A percentile compares a stretch with the other conserved stretches of the same genome.
These are phyloP conservation scores for Lentinus polychrous DNA, from an alignment of 1,284 basidiomycete genomes.

Conservation along the genomic window DNA sequence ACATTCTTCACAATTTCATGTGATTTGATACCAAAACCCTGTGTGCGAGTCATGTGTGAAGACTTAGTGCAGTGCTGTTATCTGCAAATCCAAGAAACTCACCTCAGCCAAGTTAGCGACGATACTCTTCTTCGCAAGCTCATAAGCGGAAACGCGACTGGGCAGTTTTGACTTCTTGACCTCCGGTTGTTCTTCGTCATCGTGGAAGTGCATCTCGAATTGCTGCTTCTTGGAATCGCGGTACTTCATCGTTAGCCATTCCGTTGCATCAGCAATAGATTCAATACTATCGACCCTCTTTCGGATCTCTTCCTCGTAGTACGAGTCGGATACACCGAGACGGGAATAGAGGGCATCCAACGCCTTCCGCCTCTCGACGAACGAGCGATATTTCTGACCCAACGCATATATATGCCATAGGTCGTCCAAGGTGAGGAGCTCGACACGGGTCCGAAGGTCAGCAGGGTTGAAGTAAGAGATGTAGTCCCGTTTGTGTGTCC, in stretches of 20 bases:
- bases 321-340: slow-evolving; percentile 58
- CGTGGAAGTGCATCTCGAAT: slow-evolving; percentile 63
- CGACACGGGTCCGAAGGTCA: slow-evolving; percentile 46
- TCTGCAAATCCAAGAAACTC: slow-evolving; percentile 15
- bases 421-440: slow-evolving; percentile 73
- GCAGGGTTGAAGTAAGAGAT: slow-evolving; percentile 71
- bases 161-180: slow-evolving; percentile 73
- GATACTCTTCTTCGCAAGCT: slow-evolving; percentile 76
- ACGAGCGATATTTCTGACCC: slow-evolving; percentile 82
- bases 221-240: slow-evolving; percentile 69
- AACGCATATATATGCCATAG: slow-evolving; percentile 85
- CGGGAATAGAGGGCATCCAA: slow-evolving; percentile 61
- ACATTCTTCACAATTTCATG: slow-evolving; percentile 82
- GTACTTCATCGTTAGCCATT: slow-evolving; percentile 88
- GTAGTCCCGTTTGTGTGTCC: slow-evolving; percentile 89
- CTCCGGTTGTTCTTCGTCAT: slow-evolving; percentile 53
- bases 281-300: slow-evolving; percentile 74
- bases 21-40: slow-evolving; percentile 78
- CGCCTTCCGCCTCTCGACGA: slow-evolving; percentile 67
- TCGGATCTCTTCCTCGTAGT: slow-evolving; percentile 63
- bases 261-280: slow-evolving; percentile 85
- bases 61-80: background rate
- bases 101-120: slow-evolving; percentile 75
- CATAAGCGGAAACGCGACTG: slow-evolving; percentile 82
- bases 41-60: slow-evolving; percentile 7